Conservation (phyloP, 352 stramenopile species). For the Globisporangium yorkense region DNA sequence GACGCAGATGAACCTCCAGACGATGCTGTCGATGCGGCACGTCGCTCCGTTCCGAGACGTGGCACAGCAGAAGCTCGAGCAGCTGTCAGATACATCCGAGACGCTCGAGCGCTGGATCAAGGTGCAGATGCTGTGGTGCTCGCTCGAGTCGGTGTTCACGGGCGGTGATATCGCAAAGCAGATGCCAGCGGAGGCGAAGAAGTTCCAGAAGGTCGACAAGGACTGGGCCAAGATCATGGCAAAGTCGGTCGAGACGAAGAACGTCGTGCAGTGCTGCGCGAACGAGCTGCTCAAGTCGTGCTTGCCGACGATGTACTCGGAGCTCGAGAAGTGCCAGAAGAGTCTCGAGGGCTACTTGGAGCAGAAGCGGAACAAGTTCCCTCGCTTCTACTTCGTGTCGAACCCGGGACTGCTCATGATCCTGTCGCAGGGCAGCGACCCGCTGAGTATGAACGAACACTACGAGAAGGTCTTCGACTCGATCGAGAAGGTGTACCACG, state of each 20-base stretch:
- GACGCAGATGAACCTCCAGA: conserved; percentile 97
- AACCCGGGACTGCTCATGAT: conserved; percentile 97
- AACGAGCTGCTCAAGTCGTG: conserved; percentile 97
- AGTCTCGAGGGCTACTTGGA: conserved; percentile 97
- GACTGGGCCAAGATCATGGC: conserved; percentile 99
- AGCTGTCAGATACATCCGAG: conserved; percentile 95
- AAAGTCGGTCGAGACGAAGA: conserved; percentile 88
- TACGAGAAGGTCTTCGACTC: conserved; percentile 99
- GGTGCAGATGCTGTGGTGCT: conserved; percentile 98
- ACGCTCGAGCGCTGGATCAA: conserved; percentile 98
- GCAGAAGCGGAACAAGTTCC: conserved; percentile 98
- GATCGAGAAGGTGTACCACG: conserved; percentile 97
- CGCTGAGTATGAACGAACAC: conserved; percentile 97
- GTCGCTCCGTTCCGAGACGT: conserved; percentile 95
- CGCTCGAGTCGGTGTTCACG: conserved; percentile 97
- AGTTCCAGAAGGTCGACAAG: conserved; percentile 97
- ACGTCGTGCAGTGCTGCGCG: conserved; percentile 91
- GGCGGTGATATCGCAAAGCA: conserved; percentile 98
- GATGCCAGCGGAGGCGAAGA: conserved; percentile 97
- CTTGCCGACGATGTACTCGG: conserved; percentile 95
- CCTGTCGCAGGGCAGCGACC: conserved; percentile 95
- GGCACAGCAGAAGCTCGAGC: conserved; percentile 92
- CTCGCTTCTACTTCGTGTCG: conserved; percentile 98
- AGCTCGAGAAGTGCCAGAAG: conserved; percentile 99
- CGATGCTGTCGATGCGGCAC: conserved; percentile 97